Evolutionary conservation across 2,329 filamentous ascomycete genomes (phyloP), one percentile per base, ranked within the genome.

Genomic region (Juglanconis oblonga): DNA sequence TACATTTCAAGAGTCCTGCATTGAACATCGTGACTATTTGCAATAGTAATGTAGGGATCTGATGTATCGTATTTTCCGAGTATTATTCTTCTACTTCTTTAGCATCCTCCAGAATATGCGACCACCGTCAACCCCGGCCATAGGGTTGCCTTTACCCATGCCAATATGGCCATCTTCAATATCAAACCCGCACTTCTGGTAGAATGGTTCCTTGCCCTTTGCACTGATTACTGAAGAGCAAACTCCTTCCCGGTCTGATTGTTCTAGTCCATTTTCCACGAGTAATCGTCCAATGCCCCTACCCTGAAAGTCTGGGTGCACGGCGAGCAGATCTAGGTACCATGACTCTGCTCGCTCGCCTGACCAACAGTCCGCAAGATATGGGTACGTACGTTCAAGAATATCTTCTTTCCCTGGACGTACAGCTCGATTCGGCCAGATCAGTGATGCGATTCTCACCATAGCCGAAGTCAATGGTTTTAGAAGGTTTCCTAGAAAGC

Each of bases 221-320:
- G 45, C 24, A 24, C n/a, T 24, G 11, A 48, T 9, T 17, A 31
- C 45, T 10, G 45, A 48, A 2, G 17, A 14, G 29, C 45, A 48
- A 17, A 48, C 10, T 24, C 45, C n/a, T 31, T 48, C 4, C 1
- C 29, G 10, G 5, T 17, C 45, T 31, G 45, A 14, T 7, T 13
- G 45, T 32, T 74, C 66, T 0, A 80, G 63, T 0, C 78, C 78
- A 76, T 76, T 79, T 31, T 67, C 57, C 10, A 78, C 76, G 7
- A 81, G 69, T 31, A 64, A 64, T 5, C 67, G 69, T 1, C 77
- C 78, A 10, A 74, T 57, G 2, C 71, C 73, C 42, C 64, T 64
- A 4, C 73, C 69, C 50, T 79, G 76, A 32, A 70, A 71, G 4
- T 71, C 69, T 0, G 77, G 78, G 48, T 75, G 71, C 1, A 77